Evolutionary conservation across 768 basidiomycete species (phyloP).

Genomic region (Pisolithus tinctorius): DNA sequence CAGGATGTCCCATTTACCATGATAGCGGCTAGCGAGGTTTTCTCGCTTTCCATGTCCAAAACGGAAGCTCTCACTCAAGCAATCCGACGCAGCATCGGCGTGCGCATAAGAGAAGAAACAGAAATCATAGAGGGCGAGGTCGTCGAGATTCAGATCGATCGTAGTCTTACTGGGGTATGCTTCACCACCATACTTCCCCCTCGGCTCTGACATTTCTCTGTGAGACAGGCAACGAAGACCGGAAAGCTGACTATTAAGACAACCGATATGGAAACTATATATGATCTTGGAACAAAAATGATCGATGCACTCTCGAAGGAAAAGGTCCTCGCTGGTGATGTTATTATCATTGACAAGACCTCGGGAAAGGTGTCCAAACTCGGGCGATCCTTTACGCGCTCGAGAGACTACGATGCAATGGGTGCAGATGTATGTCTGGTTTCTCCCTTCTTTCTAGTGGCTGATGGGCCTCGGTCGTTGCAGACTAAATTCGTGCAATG

Average conservation of each 20-base stretch:
- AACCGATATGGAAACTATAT: constrained; percentile 99
- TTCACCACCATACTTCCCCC: neutral
- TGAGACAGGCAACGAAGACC: constrained; percentile 86
- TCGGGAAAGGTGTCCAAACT: constrained; percentile 96
- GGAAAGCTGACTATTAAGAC: constrained; percentile 97
- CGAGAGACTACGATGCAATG: constrained; percentile 98
- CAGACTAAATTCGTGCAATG: constrained; percentile 98
- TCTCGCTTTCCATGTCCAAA: constrained; percentile 97
- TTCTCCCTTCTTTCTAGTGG: neutral
- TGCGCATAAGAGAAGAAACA: constrained; percentile 95
- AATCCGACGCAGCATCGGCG: constrained; percentile 92
- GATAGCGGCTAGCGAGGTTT: constrained; percentile 97
- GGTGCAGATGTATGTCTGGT: constrained; percentile 81
- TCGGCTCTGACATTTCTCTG: neutral
- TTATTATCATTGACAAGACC: constrained; percentile 95
- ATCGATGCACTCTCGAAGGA: constrained; percentile 96
- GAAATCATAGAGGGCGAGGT: constrained; percentile 98
- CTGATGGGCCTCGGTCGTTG: constrained; percentile 1
- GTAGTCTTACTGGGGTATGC: constrained; percentile 88
- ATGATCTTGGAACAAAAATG: constrained; percentile 98
- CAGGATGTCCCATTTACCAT: constrained; percentile 95
- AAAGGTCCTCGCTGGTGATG: constrained; percentile 91
- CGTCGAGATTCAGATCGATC: constrained; percentile 97
- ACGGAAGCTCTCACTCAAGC: constrained; percentile 97
- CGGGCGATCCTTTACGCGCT: constrained; percentile 93